Percentiles rank a stretch among this genome's conserved stretches.
Conservation (phyloP, 2,329 filamentous ascomycete species). For the Waltergamsia citrina region DNA sequence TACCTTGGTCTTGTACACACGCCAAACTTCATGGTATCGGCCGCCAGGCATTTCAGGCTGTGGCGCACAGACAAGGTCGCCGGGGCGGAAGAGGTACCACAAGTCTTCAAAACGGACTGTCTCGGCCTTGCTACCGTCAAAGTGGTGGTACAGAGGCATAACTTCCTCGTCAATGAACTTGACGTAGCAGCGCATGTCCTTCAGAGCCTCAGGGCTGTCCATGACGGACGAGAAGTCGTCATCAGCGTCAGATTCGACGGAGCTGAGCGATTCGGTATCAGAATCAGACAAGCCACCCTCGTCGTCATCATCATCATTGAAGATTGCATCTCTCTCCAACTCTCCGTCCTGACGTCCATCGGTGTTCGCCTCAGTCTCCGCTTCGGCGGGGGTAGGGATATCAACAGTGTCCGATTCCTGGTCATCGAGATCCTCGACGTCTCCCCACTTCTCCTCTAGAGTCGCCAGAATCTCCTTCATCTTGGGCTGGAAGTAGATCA, state of each 20-base stretch:
- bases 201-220: slow-evolving; percentile 26
- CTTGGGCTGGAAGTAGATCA: slow-evolving; percentile 30
- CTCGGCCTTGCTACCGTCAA: slow-evolving; percentile 14
- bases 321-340: no score
- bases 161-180: slow-evolving; percentile 31
- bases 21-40: slow-evolving; percentile 28
- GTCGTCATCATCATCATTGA: slow-evolving; percentile 9
- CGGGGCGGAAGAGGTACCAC: slow-evolving; percentile 29
- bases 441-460: slow-evolving; percentile 30
- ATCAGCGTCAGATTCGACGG: slow-evolving; percentile 25
- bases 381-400: slow-evolving; percentile 6
- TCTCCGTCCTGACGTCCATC: no score
- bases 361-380: slow-evolving; percentile 12
- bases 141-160: slow-evolving; percentile 22
- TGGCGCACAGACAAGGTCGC: slow-evolving; percentile 30
- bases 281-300: slow-evolving; percentile 5
- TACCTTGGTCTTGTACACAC: slow-evolving; percentile 21
- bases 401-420: slow-evolving; percentile 13
- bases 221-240: slow-evolving; percentile 24
- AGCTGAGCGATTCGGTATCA: slow-evolving; percentile 20
- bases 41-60: slow-evolving; percentile 20
- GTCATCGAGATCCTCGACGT: slow-evolving; percentile 20
- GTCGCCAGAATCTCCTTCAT: slow-evolving; percentile 26
- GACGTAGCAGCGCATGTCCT: slow-evolving; percentile 32
- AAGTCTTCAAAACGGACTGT: slow-evolving; percentile 29